phyloP scores from a whole-genome alignment of 495 filamentous ascomycete species.

The Penicillium turbatum region DNA sequence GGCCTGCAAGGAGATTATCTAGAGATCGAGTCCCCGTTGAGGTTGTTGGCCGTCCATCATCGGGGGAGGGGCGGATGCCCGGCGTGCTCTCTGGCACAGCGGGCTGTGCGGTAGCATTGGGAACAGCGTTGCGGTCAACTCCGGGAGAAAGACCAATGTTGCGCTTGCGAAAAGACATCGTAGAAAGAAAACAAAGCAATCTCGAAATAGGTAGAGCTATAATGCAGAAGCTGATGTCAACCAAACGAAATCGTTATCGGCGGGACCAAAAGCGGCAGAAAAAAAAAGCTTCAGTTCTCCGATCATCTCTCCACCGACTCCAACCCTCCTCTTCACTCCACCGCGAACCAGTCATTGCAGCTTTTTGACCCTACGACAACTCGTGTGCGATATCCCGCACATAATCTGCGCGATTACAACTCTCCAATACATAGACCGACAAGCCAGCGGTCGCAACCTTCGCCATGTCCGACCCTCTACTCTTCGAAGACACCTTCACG shows the following conservation, averaged over 20 bases:
- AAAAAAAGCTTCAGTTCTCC: conserved; percentile 31
- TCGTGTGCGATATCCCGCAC: background rate
- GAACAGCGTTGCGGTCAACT: conserved; percentile 27
- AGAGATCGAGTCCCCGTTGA: conserved; percentile 85
- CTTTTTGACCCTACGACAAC: background rate
- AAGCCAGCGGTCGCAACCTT: conserved; percentile 20
- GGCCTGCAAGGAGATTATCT: conserved; percentile 79
- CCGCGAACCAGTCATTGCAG: conserved; percentile 4
- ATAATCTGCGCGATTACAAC: background rate
- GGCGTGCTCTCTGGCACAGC: conserved; percentile 44
- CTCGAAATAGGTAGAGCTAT: background rate
- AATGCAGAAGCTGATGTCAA: background rate
- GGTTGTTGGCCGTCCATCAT: conserved; percentile 83
- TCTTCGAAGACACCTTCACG: conserved; percentile 90
- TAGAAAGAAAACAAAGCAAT: conserved; percentile 1
- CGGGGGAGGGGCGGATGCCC: conserved; percentile 80
- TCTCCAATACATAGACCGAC: background rate
- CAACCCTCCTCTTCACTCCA: conserved; percentile 8
- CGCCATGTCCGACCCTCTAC: conserved; percentile 69
- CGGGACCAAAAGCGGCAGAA: conserved; percentile 29
- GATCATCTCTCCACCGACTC: conserved; percentile 16
- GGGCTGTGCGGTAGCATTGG: conserved; percentile 31
- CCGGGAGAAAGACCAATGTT: conserved; percentile 64
- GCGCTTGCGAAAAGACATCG: conserved; percentile 87
- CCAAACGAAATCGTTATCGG: conserved; percentile 24